A percentile compares a stretch with the other conserved stretches of the same genome.
Conservation (phyloP, 495 filamentous ascomycete species). For the Hypoxylon perforatum region DNA sequence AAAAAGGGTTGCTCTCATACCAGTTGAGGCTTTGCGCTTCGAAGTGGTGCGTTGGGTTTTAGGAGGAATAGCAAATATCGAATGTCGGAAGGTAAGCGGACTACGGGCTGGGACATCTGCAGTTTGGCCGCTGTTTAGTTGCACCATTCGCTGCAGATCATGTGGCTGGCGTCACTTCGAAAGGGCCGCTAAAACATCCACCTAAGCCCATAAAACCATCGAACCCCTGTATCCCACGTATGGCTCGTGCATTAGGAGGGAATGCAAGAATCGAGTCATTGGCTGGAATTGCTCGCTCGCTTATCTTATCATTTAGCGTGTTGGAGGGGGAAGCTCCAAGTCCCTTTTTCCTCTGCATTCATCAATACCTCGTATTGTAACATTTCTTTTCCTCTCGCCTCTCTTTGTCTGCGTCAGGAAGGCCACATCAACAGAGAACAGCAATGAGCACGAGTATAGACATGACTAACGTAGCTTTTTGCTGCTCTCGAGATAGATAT, state of each 20-base stretch:
- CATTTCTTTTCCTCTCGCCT: neutral
- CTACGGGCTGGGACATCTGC: neutral
- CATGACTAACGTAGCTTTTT: too few relatives aligned
- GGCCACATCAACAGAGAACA: too few relatives aligned
- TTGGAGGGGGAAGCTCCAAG: neutral
- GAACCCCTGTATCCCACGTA: neutral
- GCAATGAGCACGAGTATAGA: too few relatives aligned
- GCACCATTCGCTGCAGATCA: slow-evolving; percentile 22
- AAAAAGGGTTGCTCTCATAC: slow-evolving; percentile 16
- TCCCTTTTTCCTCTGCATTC: neutral
- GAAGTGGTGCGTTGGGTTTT: slow-evolving; percentile 30
- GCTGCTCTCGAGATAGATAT: neutral
- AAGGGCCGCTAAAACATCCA: neutral
- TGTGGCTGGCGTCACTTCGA: slow-evolving; percentile 32
- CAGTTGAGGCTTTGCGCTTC: slow-evolving; percentile 13
- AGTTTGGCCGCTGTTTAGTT: too few relatives aligned
- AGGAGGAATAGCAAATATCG: slow-evolving; percentile 27
- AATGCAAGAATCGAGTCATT: slow-evolving; percentile 4
- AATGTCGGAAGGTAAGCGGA: neutral
- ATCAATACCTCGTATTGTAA: neutral
- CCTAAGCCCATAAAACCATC: neutral
- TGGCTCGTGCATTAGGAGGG: slow-evolving; percentile 6
- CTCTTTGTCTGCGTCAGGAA: neutral
- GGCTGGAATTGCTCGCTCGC: neutral
- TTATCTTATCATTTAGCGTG: slow-evolving; percentile 3